phyloP scores from a whole-genome alignment of 2,329 filamentous ascomycete genomes.

The Dothideomycetes sp. region DNA sequence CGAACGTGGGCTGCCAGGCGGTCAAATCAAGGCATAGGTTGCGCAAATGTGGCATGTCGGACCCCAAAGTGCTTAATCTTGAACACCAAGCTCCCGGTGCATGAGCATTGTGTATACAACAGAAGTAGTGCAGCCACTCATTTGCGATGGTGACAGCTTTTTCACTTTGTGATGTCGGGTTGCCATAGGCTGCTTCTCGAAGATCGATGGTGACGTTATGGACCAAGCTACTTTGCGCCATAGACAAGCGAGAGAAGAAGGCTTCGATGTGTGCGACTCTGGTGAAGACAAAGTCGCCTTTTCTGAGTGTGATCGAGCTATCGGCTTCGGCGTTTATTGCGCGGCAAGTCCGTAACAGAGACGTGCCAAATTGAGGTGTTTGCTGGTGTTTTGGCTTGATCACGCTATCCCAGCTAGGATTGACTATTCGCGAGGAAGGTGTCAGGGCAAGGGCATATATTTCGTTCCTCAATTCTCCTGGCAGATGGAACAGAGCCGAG shows the following conservation, averaged over 20 bases:
- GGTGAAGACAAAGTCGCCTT: constrained; percentile 31
- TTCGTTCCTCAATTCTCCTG: constrained; percentile 17
- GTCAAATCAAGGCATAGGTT: constrained; percentile 8
- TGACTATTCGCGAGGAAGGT: constrained; percentile 12
- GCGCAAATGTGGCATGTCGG: constrained; percentile 16
- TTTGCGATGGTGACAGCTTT: constrained; percentile 10
- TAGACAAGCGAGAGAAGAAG: constrained; percentile 24
- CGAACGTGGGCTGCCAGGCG: constrained; percentile 7
- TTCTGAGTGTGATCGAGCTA: constrained; percentile 23
- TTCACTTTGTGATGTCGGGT: background rate
- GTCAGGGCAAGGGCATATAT: constrained; percentile 16
- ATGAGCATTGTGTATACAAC: constrained; percentile 22
- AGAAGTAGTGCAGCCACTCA: constrained; percentile 31
- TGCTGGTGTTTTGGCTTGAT: constrained; percentile 5
- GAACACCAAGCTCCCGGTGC: constrained; percentile 19
- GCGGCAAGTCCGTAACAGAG: constrained; percentile 30
- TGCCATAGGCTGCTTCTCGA: constrained; percentile 18
- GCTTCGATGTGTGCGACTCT: constrained; percentile 22
- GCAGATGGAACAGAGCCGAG: constrained; percentile 16
- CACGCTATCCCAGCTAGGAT: constrained; percentile 12
- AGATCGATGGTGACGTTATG: constrained; percentile 31
- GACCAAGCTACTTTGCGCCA: constrained; percentile 20
- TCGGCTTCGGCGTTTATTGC: constrained; percentile 27
- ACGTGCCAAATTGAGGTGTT: constrained; percentile 11
- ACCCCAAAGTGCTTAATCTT: constrained; percentile 17